Percentiles rank a stretch among this genome's conserved stretches.
These are phyloP conservation scores for Trichoderma guizhouense DNA, from an alignment of 2,329 filamentous ascomycete species.

Conservation along the genomic window DNA sequence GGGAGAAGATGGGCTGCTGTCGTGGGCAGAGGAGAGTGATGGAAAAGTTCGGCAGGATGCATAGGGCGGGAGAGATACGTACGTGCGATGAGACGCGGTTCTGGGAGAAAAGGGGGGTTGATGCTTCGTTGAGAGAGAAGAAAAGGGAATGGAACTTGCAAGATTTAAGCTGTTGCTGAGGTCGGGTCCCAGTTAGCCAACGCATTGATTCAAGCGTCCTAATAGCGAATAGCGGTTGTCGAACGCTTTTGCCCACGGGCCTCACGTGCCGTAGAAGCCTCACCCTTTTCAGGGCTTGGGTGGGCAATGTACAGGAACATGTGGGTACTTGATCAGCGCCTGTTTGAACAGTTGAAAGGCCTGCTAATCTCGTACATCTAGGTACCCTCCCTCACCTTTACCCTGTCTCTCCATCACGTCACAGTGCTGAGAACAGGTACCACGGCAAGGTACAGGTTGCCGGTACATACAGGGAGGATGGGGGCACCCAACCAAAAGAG, in stretches of 20 bases:
- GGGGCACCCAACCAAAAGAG: neutral
- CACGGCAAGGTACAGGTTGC: neutral
- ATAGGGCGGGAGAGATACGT: constrained; percentile 18
- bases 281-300: constrained; percentile 8
- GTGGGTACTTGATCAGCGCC: neutral
- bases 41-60: neutral
- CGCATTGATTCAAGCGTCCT: constrained; percentile 12
- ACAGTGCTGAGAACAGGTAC: neutral
- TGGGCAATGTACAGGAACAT: neutral
- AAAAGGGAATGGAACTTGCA: constrained; percentile 9
- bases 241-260: neutral
- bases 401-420: neutral
- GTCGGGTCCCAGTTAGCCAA: constrained; percentile 30
- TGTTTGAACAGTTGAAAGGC: too few relatives aligned
- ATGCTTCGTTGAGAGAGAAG: constrained; percentile 26
- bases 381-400: neutral
- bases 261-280: constrained; percentile 17
- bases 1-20: neutral
- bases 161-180: constrained; percentile 30
- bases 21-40: neutral
- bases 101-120: constrained; percentile 3
- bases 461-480: neutral
- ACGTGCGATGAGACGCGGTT: constrained; percentile 22
- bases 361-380: neutral
- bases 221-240: neutral